Evolutionary conservation across 495 filamentous ascomycete genomes (phyloP), one percentile per base, ranked within the genome.

Genomic region (Thozetella sp.): DNA sequence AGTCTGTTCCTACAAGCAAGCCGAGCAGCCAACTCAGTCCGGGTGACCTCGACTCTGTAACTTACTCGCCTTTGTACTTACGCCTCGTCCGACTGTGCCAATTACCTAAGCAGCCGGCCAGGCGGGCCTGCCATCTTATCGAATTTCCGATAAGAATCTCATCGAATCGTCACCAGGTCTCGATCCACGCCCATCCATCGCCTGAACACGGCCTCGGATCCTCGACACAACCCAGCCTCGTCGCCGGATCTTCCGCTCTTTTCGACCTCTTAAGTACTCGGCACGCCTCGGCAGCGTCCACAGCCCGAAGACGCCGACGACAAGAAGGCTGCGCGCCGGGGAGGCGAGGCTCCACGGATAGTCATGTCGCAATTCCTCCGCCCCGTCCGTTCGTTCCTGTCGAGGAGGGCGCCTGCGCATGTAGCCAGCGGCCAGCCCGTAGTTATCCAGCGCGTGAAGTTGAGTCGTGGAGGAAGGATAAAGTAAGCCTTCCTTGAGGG

Each of bases 301-400:
- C n/a, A n/a, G n/a, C n/a, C n/a, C n/a, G n/a, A n/a, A n/a, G n/a
- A n/a, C n/a, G n/a, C 30, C 30, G 15, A 37, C 30, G 30, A 37
- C 30, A 15, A 6, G 30, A 6, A 37, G 15, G 15, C 40, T 27
- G 53, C 54, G 73, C 73, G 71, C 73, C 75, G 60, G 25, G 26
- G 34, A 58, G 74, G 74, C 71, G 73, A 58, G 71, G 73, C 72
- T 63, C 59, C 46, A 54, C 54, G 40, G 22, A 52, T 46, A 67
- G 30, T 37, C 59, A 80, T 80, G 73, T 68, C 69, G 22, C 76
- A 68, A 61, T 46, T 79, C 2, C 58, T 67, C 30, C 69, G 75
- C 26, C 63, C 67, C 17, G 48, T 64, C 52, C 65, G 53, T 54
- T 65, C 62, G 2, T 26, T 68, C 26, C 62, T 63, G 43, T 27